Percentiles rank a stretch among this genome's conserved stretches.
phyloP scores from a whole-genome alignment of 2,329 filamentous ascomycete species.

The Cryphonectria carpinicola region DNA sequence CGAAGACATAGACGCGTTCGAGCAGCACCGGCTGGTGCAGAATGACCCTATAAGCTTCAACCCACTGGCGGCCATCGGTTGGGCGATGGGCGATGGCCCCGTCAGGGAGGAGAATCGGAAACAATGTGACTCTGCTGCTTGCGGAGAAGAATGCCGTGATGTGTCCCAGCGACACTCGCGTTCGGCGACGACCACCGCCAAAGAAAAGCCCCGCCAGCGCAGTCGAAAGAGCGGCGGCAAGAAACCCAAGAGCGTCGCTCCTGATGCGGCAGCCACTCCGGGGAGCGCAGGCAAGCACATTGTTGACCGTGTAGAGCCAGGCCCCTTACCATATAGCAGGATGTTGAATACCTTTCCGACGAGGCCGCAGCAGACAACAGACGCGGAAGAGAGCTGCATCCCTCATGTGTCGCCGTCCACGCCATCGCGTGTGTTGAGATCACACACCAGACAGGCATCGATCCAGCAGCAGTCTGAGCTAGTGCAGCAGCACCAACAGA shows the following conservation, averaged over 20 bases:
- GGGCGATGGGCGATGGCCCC: conserved; percentile 20
- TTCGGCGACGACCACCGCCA: background rate
- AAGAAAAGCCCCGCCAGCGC: background rate
- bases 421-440: background rate
- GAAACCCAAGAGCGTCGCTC: background rate
- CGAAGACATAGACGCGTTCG: conserved; percentile 12
- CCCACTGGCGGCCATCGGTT: conserved; percentile 24
- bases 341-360: conserved; percentile 22
- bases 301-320: no score
- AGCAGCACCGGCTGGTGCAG: conserved; percentile 19
- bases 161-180: background rate
- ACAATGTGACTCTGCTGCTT: background rate
- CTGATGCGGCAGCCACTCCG: background rate
- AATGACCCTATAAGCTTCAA: conserved; percentile 30
- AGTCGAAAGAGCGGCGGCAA: background rate
- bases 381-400: conserved; percentile 2
- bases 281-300: background rate
- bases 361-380: conserved; percentile 10
- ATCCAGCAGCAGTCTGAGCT: background rate
- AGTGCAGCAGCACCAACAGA: background rate
- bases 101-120: background rate
- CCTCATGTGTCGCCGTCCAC: background rate
- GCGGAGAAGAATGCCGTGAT: background rate
- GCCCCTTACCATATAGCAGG: conserved; percentile 9
- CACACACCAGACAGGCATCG: background rate